Conservation (phyloP, 2,329 filamentous ascomycete species). For the Magnaporthales sp. region DNA sequence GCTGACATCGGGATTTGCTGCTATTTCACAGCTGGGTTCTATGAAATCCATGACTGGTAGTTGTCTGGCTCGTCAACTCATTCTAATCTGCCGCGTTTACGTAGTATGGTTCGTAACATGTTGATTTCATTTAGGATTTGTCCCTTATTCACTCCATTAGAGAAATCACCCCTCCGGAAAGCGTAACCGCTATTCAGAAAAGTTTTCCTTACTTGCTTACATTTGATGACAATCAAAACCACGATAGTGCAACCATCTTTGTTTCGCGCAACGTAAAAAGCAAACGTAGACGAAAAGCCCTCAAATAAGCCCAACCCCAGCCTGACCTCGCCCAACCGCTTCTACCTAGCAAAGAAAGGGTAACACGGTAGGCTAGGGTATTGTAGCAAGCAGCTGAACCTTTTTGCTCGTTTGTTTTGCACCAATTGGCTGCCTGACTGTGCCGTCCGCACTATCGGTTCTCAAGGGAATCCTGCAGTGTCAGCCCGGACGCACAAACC, state of each 20-base stretch:
- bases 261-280: not conserved
- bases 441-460: not conserved
- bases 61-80: not conserved
- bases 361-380: not conserved
- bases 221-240: not conserved
- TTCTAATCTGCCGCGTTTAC: not conserved
- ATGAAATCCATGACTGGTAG: not conserved
- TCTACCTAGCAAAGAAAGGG: not conserved
- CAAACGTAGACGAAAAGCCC: not conserved
- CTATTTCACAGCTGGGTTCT: constrained; percentile 8
- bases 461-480: not conserved
- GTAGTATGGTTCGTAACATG: not conserved
- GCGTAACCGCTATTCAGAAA: not conserved
- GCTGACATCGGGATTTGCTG: constrained; percentile 28
- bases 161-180: not conserved
- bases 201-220: not conserved
- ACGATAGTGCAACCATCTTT: not conserved
- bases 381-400: not conserved
- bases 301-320: not conserved
- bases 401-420: not conserved
- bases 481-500: not conserved
- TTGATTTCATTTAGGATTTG: not conserved
- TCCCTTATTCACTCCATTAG: not conserved
- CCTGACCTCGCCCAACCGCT: not conserved
- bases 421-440: not conserved